Base-by-base conservation (phyloP, 192 early-diverging fungal species). In the Lobosporangium transversale region DNA sequence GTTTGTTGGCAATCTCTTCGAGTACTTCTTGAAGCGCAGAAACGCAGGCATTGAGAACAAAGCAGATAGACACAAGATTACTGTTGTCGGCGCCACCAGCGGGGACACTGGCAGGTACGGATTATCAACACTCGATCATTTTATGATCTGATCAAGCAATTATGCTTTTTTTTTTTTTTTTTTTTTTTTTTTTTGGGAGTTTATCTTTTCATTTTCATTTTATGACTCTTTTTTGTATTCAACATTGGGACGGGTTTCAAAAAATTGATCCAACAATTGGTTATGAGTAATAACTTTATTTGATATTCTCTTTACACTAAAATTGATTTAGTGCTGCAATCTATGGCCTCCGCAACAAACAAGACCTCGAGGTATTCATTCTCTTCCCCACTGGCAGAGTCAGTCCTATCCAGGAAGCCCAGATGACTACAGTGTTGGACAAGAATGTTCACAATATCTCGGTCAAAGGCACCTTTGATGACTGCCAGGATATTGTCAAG, bases 401-500 rank as follows among this genome's bases (percentile, higher is more conserved):
- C 53, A 93, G 91, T 40, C 91, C 95, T 15, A 91, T 99, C 47
- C 97, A 99, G 80, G 96, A 97, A 83, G 94, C 94, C 27, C 97
- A 99, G 84, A 99, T 99, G 97, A 99, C 97, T 7, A 89, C 91
- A 4, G 96, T 99, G 29, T 78, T 94, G 43, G 97, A 98, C 70
- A 83, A 68, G 58, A 99, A 99, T 78, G 94, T 99, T 26, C 91
- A 94, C 83, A 96, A 95, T 65, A 79, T 99, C 52, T 88, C 95
- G n/a, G 85, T 99, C 18, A 84, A 92, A 44, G 97, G 96, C 49
- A 94, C 95, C 1, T 99, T 99, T 85, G 97, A 99, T 75, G 96
- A 98, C 82, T 99, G 97, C 85, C 93, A 94, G 87, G 96, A 94
- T 58, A 94, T 94, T 48, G 92, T 99, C 68, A 99, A 99, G 85